Conservation (phyloP, 768 basidiomycete species). For the Serendipita sp. region DNA sequence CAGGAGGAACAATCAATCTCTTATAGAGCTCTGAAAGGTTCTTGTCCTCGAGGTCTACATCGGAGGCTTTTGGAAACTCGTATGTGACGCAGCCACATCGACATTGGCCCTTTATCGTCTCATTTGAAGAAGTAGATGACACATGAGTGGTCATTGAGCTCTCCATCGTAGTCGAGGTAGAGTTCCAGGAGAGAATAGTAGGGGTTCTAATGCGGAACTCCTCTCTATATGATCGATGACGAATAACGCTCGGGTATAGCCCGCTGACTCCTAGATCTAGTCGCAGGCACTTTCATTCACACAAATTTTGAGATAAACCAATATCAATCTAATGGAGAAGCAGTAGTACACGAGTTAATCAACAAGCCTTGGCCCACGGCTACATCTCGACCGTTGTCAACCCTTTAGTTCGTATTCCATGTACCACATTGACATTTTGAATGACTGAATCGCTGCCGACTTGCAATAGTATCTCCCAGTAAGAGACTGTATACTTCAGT, state of each 20-base stretch:
- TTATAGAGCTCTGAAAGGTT: background rate
- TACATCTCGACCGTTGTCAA: too few species aligned
- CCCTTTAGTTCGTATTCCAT: too few species aligned
- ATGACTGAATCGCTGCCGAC: too few species aligned
- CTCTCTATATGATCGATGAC: too few species aligned
- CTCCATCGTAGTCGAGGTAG: background rate
- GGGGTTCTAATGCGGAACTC: too few species aligned
- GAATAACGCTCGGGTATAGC: too few species aligned
- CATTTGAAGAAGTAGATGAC: background rate
- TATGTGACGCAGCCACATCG: background rate
- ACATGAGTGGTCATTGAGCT: too few species aligned
- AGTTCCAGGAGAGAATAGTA: background rate
- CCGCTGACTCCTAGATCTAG: background rate
- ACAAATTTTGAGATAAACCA: background rate
- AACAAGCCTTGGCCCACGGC: too few species aligned
- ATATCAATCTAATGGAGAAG: background rate
- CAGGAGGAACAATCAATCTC: background rate
- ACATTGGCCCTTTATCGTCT: background rate
- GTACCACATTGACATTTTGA: too few species aligned
- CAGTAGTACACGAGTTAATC: too few species aligned
- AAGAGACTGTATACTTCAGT: background rate
- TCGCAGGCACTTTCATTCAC: background rate
- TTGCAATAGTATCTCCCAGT: too few species aligned
- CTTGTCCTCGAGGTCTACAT: background rate
- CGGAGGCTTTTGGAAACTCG: background rate